These are phyloP conservation scores for Echium plantagineum DNA, from an alignment of 257 asterid genomes.

Conservation along the genomic window DNA sequence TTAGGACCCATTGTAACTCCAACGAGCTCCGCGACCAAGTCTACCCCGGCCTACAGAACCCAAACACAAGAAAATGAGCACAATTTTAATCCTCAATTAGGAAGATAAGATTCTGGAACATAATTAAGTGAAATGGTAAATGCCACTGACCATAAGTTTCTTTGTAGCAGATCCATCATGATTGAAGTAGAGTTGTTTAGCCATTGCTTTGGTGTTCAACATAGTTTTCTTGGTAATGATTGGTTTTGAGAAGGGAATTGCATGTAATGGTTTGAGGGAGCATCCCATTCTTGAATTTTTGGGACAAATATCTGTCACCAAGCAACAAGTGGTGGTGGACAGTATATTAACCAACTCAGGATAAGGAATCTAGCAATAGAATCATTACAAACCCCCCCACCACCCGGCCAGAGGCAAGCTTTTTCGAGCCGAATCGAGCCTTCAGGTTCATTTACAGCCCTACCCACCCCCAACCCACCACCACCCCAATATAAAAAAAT, in stretches of 20 bases:
- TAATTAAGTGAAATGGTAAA: background rate
- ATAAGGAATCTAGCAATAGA: background rate
- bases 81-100: background rate
- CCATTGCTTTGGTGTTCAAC: conserved; percentile 45
- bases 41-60: conserved; percentile 53
- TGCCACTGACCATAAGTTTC: conserved; percentile 44
- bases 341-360: background rate
- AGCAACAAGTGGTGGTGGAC: background rate
- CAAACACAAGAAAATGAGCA: background rate
- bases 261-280: conserved; percentile 39
- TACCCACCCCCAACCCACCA: too few species aligned
- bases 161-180: conserved; percentile 70
- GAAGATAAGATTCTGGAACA: background rate
- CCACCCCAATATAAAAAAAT: too few species aligned
- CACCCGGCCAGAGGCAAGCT: too few species aligned
- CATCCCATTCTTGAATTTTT: conserved; percentile 32
- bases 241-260: conserved; percentile 29
- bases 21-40: conserved; percentile 67
- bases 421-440: too few species aligned
- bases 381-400: too few species aligned
- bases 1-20: conserved; percentile 87
- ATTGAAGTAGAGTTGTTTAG: conserved; percentile 69
- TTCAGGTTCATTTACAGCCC: too few species aligned
- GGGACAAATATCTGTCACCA: background rate
- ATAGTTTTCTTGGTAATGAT: conserved; percentile 22